Evolutionary conservation across 257 asterid species (phyloP), one percentile per base, ranked within the genome.

Genomic region (Plantago elongata): DNA sequence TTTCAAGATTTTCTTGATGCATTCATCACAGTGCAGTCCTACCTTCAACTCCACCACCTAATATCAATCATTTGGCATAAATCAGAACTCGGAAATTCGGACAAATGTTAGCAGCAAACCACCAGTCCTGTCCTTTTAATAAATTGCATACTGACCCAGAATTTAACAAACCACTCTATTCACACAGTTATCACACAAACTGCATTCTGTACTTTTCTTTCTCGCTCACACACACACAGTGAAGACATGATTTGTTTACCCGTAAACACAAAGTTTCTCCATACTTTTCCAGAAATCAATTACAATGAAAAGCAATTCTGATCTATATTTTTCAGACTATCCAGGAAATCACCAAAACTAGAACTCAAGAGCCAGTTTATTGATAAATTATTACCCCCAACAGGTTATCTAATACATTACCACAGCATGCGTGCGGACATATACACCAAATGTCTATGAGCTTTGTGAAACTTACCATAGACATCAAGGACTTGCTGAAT

Each of bases 11-110:
- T 85, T 84, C 88, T 83, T 88, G 77, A 85, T 88, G 81, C 96
- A 91, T 66, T 86, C 90, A 3, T 78, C 88, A 45, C 96, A 88
- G 79, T 88, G 98, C 54, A 91, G 48, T n/a, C 94, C 94, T 4
- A 91, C 95, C 80, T 80, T 88, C 81, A 91, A 68, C 69, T 88
- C 90, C 61, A 91, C 98, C 49, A 84, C 89, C 98, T 91, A 57
- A 14, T 1, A 57, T 17, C 56, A 63, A 14, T 68, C 60, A 63
- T 13, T 68, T 56, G 9, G 18, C 63, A 55, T 22, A 17, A 12
- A 40, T 22, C 50, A 62, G 46, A 34, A 34, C 16, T 34, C 45
- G 7, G n/a, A 45, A 45, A 45, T 22, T 22, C 1, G 27, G 49
- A 45, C n/a, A 10, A 45, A 10, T 45, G 0, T 3, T 10, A 45